Conservation (phyloP, 129 eudicot species). For the Chrysanthemum seticuspe region DNA sequence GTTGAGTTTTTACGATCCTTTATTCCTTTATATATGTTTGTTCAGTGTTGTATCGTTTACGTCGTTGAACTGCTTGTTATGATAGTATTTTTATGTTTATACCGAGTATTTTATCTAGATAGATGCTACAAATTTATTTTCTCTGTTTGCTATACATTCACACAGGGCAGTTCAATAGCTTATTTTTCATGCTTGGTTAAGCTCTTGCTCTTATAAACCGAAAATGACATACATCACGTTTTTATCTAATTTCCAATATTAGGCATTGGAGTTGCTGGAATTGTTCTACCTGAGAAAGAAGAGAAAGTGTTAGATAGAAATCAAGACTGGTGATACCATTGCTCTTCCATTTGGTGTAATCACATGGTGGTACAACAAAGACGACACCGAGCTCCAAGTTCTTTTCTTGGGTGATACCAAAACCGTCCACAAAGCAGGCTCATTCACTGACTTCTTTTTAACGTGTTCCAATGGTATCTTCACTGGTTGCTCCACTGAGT, state of each 20-base stretch:
- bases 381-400: constrained; percentile 63
- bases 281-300: constrained; percentile 85
- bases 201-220: not conserved
- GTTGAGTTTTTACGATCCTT: constrained; percentile 11
- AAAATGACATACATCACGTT: not conserved
- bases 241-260: not conserved
- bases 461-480: constrained; percentile 84
- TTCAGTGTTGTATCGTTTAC: no score
- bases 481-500: constrained; percentile 81
- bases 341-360: constrained; percentile 84
- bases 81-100: not conserved
- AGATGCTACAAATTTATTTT: not conserved
- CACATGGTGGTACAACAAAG: constrained; percentile 91
- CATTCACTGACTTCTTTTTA: constrained; percentile 67
- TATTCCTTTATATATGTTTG: no score
- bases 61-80: not conserved
- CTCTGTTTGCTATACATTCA: not conserved
- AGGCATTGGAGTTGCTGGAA: constrained; percentile 81
- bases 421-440: constrained; percentile 68
- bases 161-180: not conserved
- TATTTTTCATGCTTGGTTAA: not conserved
- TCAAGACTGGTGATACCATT: constrained; percentile 77
- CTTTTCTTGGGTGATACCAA: constrained; percentile 83
- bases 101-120: not conserved
- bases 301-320: constrained; percentile 69